Evolutionary conservation across 2,329 filamentous ascomycete species (phyloP).

Genomic region (Verruconis gallopava): DNA sequence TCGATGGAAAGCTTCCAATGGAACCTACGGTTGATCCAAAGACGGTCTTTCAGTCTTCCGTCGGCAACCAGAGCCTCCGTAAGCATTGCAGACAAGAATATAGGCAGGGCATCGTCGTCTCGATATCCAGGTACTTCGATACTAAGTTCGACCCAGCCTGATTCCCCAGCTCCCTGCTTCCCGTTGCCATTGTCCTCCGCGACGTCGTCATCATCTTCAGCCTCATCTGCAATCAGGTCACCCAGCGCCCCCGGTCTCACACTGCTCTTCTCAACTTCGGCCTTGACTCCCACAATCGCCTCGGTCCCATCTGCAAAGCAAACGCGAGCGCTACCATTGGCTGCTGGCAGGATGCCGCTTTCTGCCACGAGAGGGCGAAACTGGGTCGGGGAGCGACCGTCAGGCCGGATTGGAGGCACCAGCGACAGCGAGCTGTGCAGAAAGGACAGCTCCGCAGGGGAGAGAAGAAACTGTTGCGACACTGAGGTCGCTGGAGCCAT

Average conservation of each 20-base stretch:
- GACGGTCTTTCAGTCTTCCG: conserved; percentile 50
- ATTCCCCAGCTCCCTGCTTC: conserved; percentile 34
- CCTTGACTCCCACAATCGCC: conserved; percentile 90
- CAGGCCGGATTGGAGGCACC: conserved; percentile 73
- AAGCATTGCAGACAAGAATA: conserved; percentile 81
- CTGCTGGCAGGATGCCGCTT: conserved; percentile 73
- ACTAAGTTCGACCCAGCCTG: conserved; percentile 74
- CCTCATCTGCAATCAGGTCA: conserved; percentile 13
- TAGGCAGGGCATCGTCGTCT: conserved; percentile 80
- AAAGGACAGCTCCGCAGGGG: conserved; percentile 67
- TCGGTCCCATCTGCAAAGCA: conserved; percentile 94
- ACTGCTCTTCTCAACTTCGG: conserved; percentile 62
- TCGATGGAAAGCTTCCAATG: conserved; percentile 97
- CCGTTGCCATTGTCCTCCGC: conserved; percentile 16
- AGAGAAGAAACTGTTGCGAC: neutral
- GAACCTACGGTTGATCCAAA: conserved; percentile 83
- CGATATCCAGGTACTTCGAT: conserved; percentile 85
- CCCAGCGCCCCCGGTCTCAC: neutral
- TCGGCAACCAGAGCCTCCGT: conserved; percentile 70
- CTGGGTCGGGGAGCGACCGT: conserved; percentile 68
- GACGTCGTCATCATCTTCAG: conserved; percentile 26
- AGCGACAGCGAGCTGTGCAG: conserved; percentile 77
- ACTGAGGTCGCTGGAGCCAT: neutral
- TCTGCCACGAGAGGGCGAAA: conserved; percentile 88
- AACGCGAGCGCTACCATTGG: conserved; percentile 85